Evolutionary conservation across 176 grass and related monocot genomes (phyloP).

Genomic region (Eragrostis nindensis): DNA sequence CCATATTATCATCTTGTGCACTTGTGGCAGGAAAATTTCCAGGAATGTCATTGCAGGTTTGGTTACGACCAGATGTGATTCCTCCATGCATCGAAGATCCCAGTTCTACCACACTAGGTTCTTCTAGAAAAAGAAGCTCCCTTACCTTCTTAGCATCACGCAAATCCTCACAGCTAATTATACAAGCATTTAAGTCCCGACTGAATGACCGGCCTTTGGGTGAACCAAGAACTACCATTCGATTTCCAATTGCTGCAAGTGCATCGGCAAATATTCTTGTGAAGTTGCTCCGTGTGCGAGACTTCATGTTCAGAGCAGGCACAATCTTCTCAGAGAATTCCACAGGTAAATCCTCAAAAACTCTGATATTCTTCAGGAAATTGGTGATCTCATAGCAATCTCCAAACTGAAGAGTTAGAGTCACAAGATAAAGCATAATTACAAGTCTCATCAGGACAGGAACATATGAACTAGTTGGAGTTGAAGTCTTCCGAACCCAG

Average conservation of each 20-base stretch:
- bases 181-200: slow-evolving; percentile 38
- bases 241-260: slow-evolving; percentile 54
- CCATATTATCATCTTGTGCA: background rate
- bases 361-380: slow-evolving; percentile 10
- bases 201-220: background rate
- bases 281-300: background rate
- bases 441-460: slow-evolving; percentile 59
- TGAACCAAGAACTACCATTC: slow-evolving; percentile 59
- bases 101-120: slow-evolving; percentile 9
- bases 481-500: slow-evolving; percentile 45
- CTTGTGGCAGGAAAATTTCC: background rate
- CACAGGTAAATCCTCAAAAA: slow-evolving; percentile 44
- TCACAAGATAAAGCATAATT: slow-evolving; percentile 48
- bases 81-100: background rate
- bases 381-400: slow-evolving; percentile 27
- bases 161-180: slow-evolving; percentile 42
- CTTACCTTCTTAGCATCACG: slow-evolving; percentile 42
- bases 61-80: background rate
- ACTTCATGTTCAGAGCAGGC: background rate
- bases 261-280: slow-evolving; percentile 54
- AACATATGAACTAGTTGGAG: background rate
- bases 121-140: slow-evolving; percentile 43
- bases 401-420: slow-evolving; percentile 18
- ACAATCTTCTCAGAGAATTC: slow-evolving; percentile 54
- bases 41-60: background rate